A percentile compares a stretch with the other conserved stretches of the same genome.
Conservation (phyloP, 306 rosid species). For the Cicer yamashitae region DNA sequence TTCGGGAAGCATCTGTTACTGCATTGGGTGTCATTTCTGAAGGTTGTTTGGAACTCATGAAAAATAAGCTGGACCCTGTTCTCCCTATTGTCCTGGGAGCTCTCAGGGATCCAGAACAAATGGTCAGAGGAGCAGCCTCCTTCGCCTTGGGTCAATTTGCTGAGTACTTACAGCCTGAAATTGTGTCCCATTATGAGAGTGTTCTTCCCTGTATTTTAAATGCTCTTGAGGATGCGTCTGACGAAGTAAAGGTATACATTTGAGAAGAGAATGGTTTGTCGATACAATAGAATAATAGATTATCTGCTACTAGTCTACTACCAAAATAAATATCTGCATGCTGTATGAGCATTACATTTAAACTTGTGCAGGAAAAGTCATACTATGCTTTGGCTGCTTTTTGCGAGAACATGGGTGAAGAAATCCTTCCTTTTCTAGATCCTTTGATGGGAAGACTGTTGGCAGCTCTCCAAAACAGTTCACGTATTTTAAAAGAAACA, state of each 20-base stretch:
- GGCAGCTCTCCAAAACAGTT: constrained; percentile 83
- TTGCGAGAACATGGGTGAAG: constrained; percentile 97
- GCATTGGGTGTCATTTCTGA: constrained; percentile 93
- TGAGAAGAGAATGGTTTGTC: constrained; percentile 39
- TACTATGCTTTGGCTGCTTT: constrained; percentile 99
- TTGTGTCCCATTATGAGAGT: constrained; percentile 90
- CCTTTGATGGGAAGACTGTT: constrained; percentile 88
- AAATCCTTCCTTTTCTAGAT: constrained; percentile 93
- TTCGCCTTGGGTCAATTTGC: constrained; percentile 99
- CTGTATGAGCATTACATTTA: constrained; percentile 39
- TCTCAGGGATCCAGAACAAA: constrained; percentile 93
- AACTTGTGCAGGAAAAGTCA: constrained; percentile 83
- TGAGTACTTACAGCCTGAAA: constrained; percentile 94
- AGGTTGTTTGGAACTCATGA: constrained; percentile 92
- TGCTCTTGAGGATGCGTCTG: constrained; percentile 93
- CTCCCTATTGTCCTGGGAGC: constrained; percentile 92
- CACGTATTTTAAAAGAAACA: constrained; percentile 91
- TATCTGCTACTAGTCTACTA: constrained; percentile 35
- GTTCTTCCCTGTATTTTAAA: constrained; percentile 96
- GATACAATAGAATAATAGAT: constrained; percentile 18
- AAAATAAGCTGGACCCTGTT: constrained; percentile 84
- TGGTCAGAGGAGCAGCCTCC: constrained; percentile 98
- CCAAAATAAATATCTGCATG: constrained; percentile 26
- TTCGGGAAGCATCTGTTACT: constrained; percentile 96
- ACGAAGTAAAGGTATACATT: constrained; percentile 87